Percentiles rank a stretch among this genome's conserved stretches.
Conservation (phyloP, 352 stramenopile species). For the Phytophthora quininea region DNA sequence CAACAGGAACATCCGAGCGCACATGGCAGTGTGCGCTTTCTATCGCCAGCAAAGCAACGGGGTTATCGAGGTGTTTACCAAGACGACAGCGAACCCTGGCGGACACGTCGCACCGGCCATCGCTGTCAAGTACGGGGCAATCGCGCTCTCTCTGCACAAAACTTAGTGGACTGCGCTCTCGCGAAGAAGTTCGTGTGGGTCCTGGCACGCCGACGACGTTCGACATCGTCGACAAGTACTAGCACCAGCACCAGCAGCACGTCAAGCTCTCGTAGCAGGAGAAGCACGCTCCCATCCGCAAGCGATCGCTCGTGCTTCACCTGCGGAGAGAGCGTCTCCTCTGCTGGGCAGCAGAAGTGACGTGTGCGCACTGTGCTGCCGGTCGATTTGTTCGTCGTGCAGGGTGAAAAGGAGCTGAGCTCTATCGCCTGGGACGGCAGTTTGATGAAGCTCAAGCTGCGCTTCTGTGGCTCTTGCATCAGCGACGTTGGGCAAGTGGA, state of each 20-base stretch:
- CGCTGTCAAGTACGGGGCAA: conserved; percentile 22
- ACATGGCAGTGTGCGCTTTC: conserved; percentile 43
- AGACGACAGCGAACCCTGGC: conserved; percentile 25
- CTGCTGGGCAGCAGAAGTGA: conserved; percentile 21
- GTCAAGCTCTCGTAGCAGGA: background rate
- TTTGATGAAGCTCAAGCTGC: conserved; percentile 22
- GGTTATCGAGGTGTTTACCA: conserved; percentile 41
- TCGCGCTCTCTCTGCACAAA: conserved; percentile 24
- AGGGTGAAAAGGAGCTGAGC: conserved; percentile 27
- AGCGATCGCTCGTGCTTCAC: conserved; percentile 20
- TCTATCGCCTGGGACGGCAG: conserved; percentile 20
- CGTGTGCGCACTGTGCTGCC: conserved; percentile 26
- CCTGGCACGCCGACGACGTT: conserved; percentile 18
- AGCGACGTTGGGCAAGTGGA: conserved; percentile 13
- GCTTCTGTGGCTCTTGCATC: conserved; percentile 23
- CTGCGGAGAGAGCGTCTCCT: conserved; percentile 16
- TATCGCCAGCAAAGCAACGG: conserved; percentile 37
- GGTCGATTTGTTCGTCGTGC: conserved; percentile 29
- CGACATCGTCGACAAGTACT: conserved; percentile 9
- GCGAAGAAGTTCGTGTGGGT: conserved; percentile 63
- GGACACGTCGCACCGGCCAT: conserved; percentile 23
- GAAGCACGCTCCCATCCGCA: background rate
- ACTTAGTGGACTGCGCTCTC: conserved; percentile 38
- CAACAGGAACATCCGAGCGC: conserved; percentile 25
- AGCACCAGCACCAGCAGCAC: conserved; percentile 7